Evolutionary conservation across 2,329 filamentous ascomycete genomes (phyloP).

Genomic region (Beauveria brongniartii): DNA sequence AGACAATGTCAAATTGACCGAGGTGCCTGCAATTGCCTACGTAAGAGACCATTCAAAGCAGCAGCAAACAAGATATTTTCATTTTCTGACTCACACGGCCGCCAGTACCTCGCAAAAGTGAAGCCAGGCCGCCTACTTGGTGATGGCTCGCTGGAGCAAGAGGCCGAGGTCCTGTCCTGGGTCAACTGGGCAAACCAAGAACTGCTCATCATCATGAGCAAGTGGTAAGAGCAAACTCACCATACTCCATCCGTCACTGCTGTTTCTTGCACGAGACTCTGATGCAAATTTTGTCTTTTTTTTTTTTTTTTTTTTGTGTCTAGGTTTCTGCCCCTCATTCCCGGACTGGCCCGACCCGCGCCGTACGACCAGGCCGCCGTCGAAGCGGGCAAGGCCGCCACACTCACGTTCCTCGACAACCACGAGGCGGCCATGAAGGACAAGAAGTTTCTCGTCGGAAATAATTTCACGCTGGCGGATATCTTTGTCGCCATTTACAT

Average conservation of each 20-base stretch:
- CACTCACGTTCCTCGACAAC: not conserved
- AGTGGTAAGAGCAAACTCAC: not conserved
- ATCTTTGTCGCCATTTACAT: slow-evolving; percentile 1
- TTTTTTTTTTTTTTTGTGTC: not conserved
- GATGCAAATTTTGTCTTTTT: too few species aligned
- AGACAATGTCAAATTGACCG: not conserved
- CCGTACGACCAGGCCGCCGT: slow-evolving; percentile 5
- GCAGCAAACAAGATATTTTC: not conserved
- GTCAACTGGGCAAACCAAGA: slow-evolving; percentile 7
- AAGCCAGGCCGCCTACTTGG: not conserved
- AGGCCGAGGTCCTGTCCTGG: slow-evolving; percentile 8
- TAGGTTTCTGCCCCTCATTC: slow-evolving; percentile 3
- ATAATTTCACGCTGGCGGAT: not conserved
- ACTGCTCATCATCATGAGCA: slow-evolving; percentile 6
- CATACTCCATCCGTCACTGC: too few species aligned
- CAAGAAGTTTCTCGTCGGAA: not conserved
- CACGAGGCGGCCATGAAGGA: not conserved
- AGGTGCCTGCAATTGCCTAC: not conserved
- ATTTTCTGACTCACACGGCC: not conserved
- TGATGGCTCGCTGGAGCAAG: slow-evolving; percentile 5
- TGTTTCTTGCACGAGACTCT: too few species aligned
- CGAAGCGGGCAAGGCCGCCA: not conserved
- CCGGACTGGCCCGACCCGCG: not conserved
- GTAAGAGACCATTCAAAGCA: not conserved
- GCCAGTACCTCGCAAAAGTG: not conserved